Evolutionary conservation across 73 alveolate genomes (phyloP).

Genomic region (Blepharisma japonicum): DNA sequence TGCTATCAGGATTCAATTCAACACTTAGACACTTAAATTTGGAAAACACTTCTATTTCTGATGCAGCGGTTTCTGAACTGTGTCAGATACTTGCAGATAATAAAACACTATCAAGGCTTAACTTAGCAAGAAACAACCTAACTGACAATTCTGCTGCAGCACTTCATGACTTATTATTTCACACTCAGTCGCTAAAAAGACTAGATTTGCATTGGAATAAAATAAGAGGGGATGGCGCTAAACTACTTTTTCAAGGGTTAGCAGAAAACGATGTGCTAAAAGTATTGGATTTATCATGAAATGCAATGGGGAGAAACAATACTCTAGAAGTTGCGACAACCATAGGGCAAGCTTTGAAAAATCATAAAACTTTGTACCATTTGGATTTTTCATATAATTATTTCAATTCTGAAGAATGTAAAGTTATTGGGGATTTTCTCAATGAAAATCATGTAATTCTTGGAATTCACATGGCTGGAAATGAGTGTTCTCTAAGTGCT

Average conservation of each 20-base stretch:
- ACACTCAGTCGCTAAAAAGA: slow-evolving; percentile 23
- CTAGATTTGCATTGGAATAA: slow-evolving; percentile 63
- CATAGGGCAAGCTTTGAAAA: slow-evolving; percentile 51
- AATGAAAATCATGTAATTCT: slow-evolving; percentile 68
- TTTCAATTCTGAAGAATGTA: slow-evolving; percentile 50
- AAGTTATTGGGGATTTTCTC: slow-evolving; percentile 51
- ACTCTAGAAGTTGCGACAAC: not conserved
- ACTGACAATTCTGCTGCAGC: not conserved
- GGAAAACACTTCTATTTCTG: slow-evolving; percentile 9
- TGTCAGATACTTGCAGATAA: not conserved
- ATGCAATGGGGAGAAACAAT: not conserved
- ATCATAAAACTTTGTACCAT: slow-evolving; percentile 60
- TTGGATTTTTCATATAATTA: slow-evolving; percentile 75
- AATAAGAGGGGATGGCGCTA: slow-evolving; percentile 53
- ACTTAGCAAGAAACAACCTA: slow-evolving; percentile 30
- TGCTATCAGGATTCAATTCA: not conserved
- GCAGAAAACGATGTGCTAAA: slow-evolving; percentile 1
- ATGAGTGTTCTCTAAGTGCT: slow-evolving; percentile 70
- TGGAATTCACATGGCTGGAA: slow-evolving; percentile 87
- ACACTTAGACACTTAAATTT: not conserved
- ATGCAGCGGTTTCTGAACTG: not conserved
- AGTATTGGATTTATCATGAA: slow-evolving; percentile 24
- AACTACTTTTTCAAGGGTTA: not conserved
- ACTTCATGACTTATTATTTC: not conserved
- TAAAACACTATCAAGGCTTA: slow-evolving; percentile 23